Evolutionary conservation across 225 moss, liverwort and hornwort species (phyloP), one percentile per base, ranked within the genome.

Genomic region (Sphagnum tenellum): DNA sequence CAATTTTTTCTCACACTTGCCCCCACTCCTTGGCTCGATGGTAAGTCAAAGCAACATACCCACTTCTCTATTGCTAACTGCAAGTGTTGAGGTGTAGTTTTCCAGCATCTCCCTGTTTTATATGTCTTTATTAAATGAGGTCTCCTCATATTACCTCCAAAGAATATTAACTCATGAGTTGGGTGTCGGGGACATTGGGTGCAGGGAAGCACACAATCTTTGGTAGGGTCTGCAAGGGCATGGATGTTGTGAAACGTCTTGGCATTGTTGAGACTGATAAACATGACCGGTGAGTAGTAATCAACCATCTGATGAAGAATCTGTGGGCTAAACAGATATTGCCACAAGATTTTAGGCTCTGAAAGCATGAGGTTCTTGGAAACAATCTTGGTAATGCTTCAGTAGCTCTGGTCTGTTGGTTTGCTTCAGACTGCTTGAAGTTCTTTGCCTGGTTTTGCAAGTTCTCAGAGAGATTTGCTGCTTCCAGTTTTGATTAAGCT

Each of bases 1-100:
- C 94, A 94, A 53, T 89, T 88, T 67, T 91, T 91, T 60, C 71
- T 91, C 60, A 82, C 91, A 8, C 77, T 86, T 45, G 82, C 74
- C 11, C 86, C 86, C 3, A 58, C 82, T 60, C 76, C 82, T 50
- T 94, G 91, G 91, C 80, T 91, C 49, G 63, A 94, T 74, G 94
- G 89, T 89, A 69, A 64, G 58, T 55, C 50, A 69, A 52, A 44
- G 5, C 7, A 63, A 5, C 12, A 47, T 12, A 49, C 63, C 44
- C 5, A 12, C n/a, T 29, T 11, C 50, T 49, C 12, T 1, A 12
- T 12, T 13, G 50, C 6, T 12, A 63, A 63, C 29, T 29, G 29
- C 29, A 29, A 29, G 29, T 29, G 0, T 29, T 29, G 29, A 29
- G 29, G 29, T 29, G 29, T 29, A 29, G 29, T 29, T 29, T 29